Evolutionary conservation across 306 rosid species (phyloP), one percentile per base, ranked within the genome.

Genomic region (Fragaria ananassa): DNA sequence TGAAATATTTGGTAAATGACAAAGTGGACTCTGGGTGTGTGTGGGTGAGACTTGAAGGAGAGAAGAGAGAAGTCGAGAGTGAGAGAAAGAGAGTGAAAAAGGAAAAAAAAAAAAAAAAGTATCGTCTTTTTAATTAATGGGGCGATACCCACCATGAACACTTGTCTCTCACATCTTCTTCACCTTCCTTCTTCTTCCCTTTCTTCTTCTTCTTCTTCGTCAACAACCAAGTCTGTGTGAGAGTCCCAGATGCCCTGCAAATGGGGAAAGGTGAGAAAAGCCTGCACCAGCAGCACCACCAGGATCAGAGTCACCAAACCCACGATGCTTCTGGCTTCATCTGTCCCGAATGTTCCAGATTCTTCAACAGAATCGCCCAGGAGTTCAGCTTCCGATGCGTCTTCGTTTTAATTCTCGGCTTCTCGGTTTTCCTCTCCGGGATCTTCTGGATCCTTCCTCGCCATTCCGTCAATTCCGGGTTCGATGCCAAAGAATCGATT

Each of bases 361-460:
- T 77, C 75, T 65, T 85, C 8, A 5, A 69, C 46, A 39, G 85
- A 64, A 57, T 86, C 21, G 80, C 78, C 47, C 57, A 75, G 29
- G 82, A 83, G 25, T 81, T 89, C 80, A 95, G 80, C 86, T 89
- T 92, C 84, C 86, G 88, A 88, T 95, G 97, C 76, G 2, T 95
- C 5, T 81, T 95, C 57, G 70, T 92, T 74, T 86, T 95, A 72
- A 2, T 92, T 19, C 54, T 95, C 76, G 83, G 87, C 56, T 45
- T 95, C 0, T 76, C 91, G 11, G 87, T 89, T 80, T 78, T 95
- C 9, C 64, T 92, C 23, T 88, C 93, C 71, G 93, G 91, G 76
- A 56, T 95, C 86, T 95, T 92, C 70, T 95, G 96, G 95, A 54
- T 90, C 78, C 84, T 90, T 88, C 98, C 98, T 12, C 68, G 63